Percentiles rank a stretch among this genome's conserved stretches.
Conservation (phyloP, 108 stramenopile genomes). For the Pelagomonas calceolata region DNA sequence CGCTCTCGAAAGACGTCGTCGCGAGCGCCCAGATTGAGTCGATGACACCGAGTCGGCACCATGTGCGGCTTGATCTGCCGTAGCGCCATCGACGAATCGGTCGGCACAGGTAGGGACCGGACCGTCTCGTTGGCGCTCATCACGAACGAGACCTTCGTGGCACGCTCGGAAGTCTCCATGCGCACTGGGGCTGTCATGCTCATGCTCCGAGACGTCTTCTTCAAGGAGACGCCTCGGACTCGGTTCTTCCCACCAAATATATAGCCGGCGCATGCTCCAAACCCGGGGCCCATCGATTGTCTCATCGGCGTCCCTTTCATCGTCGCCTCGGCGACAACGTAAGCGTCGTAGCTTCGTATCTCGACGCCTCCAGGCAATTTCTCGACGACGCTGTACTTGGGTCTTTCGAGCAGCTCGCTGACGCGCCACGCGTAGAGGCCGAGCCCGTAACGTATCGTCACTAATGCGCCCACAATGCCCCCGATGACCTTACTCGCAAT, state of each 20-base stretch:
- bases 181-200: constrained; percentile 48
- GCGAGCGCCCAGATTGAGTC: too few species aligned
- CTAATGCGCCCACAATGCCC: background rate
- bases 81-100: constrained; percentile 34
- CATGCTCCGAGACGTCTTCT: constrained; percentile 15
- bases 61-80: constrained; percentile 35
- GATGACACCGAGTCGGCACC: too few species aligned
- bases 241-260: constrained; percentile 51
- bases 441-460: constrained; percentile 33
- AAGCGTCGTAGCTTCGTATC: constrained; percentile 49
- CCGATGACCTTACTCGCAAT: too few species aligned
- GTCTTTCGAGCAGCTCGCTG: constrained; percentile 42
- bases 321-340: constrained; percentile 43
- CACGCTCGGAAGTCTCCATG: constrained; percentile 17
- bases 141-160: constrained; percentile 49
- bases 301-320: background rate
- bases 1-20: too few species aligned
- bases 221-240: background rate
- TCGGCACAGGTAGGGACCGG: constrained; percentile 45
- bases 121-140: constrained; percentile 48
- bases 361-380: constrained; percentile 38
- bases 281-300: constrained; percentile 8
- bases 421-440: constrained; percentile 41
- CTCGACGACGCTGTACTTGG: constrained; percentile 37
- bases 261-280: constrained; percentile 46